Evolutionary conservation across 2,329 filamentous ascomycete species (phyloP).

Genomic region (Fusarium miscanthi): DNA sequence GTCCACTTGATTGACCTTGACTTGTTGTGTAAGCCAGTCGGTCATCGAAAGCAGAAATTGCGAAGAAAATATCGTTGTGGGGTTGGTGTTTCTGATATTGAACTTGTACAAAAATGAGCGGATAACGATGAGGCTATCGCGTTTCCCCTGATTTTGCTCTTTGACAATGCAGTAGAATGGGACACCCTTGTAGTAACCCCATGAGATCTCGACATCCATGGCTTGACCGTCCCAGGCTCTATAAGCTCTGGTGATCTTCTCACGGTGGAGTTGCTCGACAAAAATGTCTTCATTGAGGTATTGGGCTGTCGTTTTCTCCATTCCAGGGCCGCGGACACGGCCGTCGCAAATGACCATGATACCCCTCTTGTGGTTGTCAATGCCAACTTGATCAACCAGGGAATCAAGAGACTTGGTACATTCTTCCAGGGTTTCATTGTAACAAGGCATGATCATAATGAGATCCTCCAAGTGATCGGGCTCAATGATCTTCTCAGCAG

Average conservation of each 20-base stretch:
- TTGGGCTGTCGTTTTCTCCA: conserved; percentile 43
- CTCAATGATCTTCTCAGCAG: conserved; percentile 30
- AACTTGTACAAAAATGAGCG: conserved; percentile 57
- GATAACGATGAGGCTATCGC: conserved; percentile 55
- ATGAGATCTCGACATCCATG: conserved; percentile 53
- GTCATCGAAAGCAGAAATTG: conserved; percentile 50
- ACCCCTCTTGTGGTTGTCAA: conserved; percentile 35
- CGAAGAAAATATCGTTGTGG: conserved; percentile 52
- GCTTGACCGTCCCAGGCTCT: conserved; percentile 52
- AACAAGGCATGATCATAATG: conserved; percentile 55
- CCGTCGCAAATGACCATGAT: conserved; percentile 44
- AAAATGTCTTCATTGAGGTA: conserved; percentile 56
- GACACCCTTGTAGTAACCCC: conserved; percentile 53
- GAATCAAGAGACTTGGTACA: conserved; percentile 49
- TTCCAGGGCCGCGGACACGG: conserved; percentile 38
- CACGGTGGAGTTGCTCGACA: conserved; percentile 41
- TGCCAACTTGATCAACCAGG: conserved; percentile 35
- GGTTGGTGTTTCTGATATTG: conserved; percentile 51
- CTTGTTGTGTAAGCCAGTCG: conserved; percentile 46
- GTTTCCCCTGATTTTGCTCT: conserved; percentile 57
- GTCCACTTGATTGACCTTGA: conserved; percentile 49
- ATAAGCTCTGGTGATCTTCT: conserved; percentile 50
- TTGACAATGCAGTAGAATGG: conserved; percentile 57
- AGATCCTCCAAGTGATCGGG: conserved; percentile 47
- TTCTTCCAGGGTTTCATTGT: conserved; percentile 56